phyloP scores from a whole-genome alignment of 495 filamentous ascomycete genomes.

The Penicillium simplicissimum region DNA sequence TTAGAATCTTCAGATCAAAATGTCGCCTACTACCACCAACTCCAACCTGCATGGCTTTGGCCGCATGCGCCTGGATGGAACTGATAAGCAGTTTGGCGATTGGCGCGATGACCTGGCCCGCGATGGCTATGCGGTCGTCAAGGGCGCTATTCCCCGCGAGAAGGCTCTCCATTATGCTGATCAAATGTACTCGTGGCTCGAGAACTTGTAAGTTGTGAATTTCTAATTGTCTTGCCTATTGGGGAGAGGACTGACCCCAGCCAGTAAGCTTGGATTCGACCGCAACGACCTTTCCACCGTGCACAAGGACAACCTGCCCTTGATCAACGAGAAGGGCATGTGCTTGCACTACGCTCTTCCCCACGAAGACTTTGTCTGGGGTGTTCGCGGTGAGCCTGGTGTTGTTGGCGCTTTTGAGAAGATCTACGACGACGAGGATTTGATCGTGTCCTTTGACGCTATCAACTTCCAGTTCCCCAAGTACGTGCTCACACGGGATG shows the following conservation, averaged over 20 bases:
- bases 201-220: constrained; percentile 32
- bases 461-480: constrained; percentile 45
- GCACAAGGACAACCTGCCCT: constrained; percentile 35
- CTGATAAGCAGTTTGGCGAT: constrained; percentile 28
- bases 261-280: constrained; percentile 40
- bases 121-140: constrained; percentile 48
- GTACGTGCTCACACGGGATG: constrained; percentile 8
- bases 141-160: constrained; percentile 44
- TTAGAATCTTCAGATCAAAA: background rate
- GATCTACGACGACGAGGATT: constrained; percentile 41
- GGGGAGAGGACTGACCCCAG: background rate
- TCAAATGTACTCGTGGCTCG: constrained; percentile 39
- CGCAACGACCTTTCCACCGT: constrained; percentile 41
- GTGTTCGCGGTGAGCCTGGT: constrained; percentile 41
- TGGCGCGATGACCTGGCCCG: constrained; percentile 38
- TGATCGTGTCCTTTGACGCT: constrained; percentile 50
- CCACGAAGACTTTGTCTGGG: constrained; percentile 49
- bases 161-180: constrained; percentile 38
- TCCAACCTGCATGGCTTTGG: constrained; percentile 14
- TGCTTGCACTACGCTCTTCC: constrained; percentile 39
- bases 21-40: constrained; percentile 13
- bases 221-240: too few species aligned
- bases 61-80: constrained; percentile 31
- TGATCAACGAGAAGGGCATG: constrained; percentile 48
- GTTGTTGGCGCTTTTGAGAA: constrained; percentile 43